phyloP scores from a whole-genome alignment of 164 flowering plant species.

The Nymphaea colorata region DNA sequence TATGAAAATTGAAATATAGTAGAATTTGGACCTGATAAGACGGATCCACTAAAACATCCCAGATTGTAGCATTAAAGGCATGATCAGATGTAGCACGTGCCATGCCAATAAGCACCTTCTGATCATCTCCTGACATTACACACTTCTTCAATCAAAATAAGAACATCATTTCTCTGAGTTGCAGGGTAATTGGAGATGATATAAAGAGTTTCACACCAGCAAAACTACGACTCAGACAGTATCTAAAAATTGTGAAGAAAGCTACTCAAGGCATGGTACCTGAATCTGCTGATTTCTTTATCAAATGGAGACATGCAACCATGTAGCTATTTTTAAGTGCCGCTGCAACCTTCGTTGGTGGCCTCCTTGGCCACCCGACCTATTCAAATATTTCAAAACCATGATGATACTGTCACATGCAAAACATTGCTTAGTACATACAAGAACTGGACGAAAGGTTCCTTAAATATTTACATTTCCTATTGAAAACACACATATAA shows the following conservation, averaged over 20 bases:
- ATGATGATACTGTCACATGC: background rate
- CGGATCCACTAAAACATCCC: slow-evolving; percentile 98
- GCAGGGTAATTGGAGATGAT: too few relatives aligned
- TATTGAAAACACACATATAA: too few relatives aligned
- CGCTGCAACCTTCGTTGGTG: slow-evolving; percentile 66
- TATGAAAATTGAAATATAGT: too few relatives aligned
- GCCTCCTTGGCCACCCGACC: slow-evolving; percentile 99
- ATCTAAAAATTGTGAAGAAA: too few relatives aligned
- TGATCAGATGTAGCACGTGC: slow-evolving; percentile 99
- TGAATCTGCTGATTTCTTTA: slow-evolving; percentile 39
- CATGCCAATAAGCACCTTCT: slow-evolving; percentile 83
- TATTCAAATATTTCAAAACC: slow-evolving; percentile 11
- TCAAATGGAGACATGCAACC: slow-evolving; percentile 79
- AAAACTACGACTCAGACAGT: too few relatives aligned
- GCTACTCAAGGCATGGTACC: slow-evolving; percentile 26
- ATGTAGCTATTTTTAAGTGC: slow-evolving; percentile 95
- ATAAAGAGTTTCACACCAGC: too few relatives aligned
- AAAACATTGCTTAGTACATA: too few relatives aligned
- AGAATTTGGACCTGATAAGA: slow-evolving; percentile 51
- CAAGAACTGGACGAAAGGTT: too few relatives aligned
- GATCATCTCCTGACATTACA: slow-evolving; percentile 68
- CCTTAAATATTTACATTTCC: too few relatives aligned
- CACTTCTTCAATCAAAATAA: slow-evolving; percentile 81
- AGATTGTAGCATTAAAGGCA: slow-evolving; percentile 95
- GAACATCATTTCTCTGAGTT: slow-evolving; percentile 13